These are phyloP conservation scores for Puccinia horiana DNA, from an alignment of 1,284 basidiomycete genomes.

Conservation along the genomic window DNA sequence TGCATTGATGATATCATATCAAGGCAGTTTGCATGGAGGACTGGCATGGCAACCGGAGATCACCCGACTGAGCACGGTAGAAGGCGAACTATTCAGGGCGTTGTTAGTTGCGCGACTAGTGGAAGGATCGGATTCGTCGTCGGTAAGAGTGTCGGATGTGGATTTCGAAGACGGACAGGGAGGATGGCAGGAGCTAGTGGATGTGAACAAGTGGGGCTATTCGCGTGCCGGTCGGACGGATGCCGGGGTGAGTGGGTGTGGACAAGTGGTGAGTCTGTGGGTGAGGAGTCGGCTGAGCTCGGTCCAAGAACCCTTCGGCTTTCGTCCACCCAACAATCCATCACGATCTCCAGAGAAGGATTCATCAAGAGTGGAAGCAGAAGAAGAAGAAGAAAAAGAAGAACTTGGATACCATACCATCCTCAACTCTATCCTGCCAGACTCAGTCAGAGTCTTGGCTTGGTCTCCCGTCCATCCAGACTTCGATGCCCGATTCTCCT, in stretches of 20 bases:
- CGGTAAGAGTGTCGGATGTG: conserved; percentile 55
- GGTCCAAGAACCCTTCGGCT: conserved; percentile 44
- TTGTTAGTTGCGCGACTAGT: conserved; percentile 72
- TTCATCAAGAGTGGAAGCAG: conserved; percentile 1
- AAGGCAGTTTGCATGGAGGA: conserved; percentile 88
- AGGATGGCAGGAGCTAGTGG: conserved; percentile 58
- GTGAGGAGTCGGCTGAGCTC: conserved; percentile 66
- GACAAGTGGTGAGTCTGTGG: conserved; percentile 91
- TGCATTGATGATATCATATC: conserved; percentile 86
- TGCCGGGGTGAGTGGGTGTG: conserved; percentile 87
- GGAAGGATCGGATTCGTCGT: conserved; percentile 61
- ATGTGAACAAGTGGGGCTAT: conserved; percentile 84
- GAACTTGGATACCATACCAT: conserved; percentile 79
- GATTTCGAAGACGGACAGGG: conserved; percentile 52
- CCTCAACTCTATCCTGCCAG: conserved; percentile 86
- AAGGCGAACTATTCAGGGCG: conserved; percentile 80
- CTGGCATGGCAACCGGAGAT: conserved; percentile 73
- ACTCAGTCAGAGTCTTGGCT: conserved; percentile 84
- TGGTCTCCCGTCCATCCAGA: conserved; percentile 83
- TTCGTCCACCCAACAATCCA: neutral
- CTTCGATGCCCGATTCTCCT: conserved; percentile 89
- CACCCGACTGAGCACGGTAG: conserved; percentile 73
- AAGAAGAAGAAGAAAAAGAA: conserved; percentile 50
- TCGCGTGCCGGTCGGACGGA: conserved; percentile 91
- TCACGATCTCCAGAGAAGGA: conserved; percentile 12